Evolutionary conservation across 768 basidiomycete species (phyloP).

Genomic region (Amanita exitialis): DNA sequence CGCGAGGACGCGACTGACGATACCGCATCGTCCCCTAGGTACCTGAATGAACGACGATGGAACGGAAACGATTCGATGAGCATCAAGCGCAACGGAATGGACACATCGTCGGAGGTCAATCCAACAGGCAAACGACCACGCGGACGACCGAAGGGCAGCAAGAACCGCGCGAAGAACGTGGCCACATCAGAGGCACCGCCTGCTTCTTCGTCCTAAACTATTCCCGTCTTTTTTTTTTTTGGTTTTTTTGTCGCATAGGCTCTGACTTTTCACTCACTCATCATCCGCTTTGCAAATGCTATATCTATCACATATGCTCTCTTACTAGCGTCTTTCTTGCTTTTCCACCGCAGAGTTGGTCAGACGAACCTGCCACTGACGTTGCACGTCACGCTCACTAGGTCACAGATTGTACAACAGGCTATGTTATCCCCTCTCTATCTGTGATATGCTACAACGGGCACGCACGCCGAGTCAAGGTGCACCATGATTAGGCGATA

Average conservation of each 20-base stretch:
- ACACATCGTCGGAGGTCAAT: constrained; percentile 3
- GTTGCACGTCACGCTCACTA: background rate
- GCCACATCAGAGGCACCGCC: constrained; percentile 6
- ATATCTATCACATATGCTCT: constrained; percentile 3
- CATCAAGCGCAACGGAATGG: constrained; percentile 19
- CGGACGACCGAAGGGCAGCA: constrained; percentile 64
- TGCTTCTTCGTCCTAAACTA: constrained; percentile 3
- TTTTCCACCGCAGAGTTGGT: background rate
- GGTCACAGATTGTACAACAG: constrained; percentile 1
- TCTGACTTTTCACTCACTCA: background rate
- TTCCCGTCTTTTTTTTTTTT: background rate
- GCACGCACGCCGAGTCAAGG: background rate
- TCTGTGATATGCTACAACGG: background rate
- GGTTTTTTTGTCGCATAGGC: background rate
- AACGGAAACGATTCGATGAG: constrained; percentile 29
- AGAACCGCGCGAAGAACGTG: constrained; percentile 25
- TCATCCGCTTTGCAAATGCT: background rate
- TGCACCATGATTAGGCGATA: background rate
- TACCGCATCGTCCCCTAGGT: constrained; percentile 25
- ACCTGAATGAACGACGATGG: constrained; percentile 52
- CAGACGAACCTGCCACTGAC: background rate
- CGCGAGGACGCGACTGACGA: background rate
- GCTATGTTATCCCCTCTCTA: background rate
- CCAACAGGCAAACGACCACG: constrained; percentile 40
- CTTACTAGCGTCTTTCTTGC: constrained; percentile 1